Evolutionary conservation across 495 filamentous ascomycete species (phyloP).

Genomic region (Aspergillus sparsus): DNA sequence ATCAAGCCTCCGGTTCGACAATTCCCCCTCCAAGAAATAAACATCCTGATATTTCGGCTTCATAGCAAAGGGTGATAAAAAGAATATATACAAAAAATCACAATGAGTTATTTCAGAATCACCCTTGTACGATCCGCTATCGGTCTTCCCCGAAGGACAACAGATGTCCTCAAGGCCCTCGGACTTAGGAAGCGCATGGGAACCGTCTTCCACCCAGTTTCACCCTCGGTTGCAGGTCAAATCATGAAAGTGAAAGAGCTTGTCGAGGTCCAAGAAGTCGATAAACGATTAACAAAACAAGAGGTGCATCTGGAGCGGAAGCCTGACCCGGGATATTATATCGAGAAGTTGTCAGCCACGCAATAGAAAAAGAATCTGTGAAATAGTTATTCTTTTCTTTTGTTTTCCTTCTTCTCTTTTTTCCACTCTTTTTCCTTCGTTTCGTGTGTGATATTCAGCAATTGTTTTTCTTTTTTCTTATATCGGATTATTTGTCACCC

Average conservation of each 20-base stretch:
- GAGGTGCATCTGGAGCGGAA: constrained; percentile 73
- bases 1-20: too few relatives aligned
- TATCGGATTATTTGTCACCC: neutral
- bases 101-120: constrained; percentile 92
- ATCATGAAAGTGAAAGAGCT: constrained; percentile 98
- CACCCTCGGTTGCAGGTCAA: constrained; percentile 81
- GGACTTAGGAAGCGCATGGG: constrained; percentile 84
- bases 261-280: constrained; percentile 83
- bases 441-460: constrained; percentile 1
- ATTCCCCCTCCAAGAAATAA: neutral
- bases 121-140: constrained; percentile 92
- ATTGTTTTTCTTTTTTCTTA: constrained; percentile 3
- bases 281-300: constrained; percentile 62
- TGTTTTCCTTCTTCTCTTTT: constrained; percentile 4
- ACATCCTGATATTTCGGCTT: neutral
- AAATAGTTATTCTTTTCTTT: constrained; percentile 17
- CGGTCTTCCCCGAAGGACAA: constrained; percentile 79
- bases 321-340: constrained; percentile 81
- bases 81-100: constrained; percentile 17
- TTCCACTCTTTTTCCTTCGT: constrained; percentile 4
- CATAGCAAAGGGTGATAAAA: constrained; percentile 1
- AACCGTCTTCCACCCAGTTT: constrained; percentile 90
- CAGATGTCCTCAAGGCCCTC: constrained; percentile 83
- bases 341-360: constrained; percentile 63
- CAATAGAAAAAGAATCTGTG: constrained; percentile 30